phyloP scores from a whole-genome alignment of 331 rosid genomes.

The Quercus tomentella region DNA sequence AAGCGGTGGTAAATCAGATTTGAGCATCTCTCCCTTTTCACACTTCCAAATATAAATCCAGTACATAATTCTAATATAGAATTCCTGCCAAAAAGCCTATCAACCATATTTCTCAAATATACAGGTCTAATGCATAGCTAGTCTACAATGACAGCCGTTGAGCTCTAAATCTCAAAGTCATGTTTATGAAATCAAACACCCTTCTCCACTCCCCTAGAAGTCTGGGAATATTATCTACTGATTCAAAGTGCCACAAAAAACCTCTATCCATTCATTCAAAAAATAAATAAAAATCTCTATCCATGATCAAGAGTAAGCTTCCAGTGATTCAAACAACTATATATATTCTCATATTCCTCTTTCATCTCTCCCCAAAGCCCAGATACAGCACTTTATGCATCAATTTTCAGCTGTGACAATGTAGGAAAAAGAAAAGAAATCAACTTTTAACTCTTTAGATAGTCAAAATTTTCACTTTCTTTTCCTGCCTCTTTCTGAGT shows the following conservation, averaged over 20 bases:
- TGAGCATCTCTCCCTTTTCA: background rate
- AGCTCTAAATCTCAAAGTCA: background rate
- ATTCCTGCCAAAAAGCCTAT: background rate
- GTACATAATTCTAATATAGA: background rate
- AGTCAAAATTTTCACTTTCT: background rate
- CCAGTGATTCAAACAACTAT: background rate
- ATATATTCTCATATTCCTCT: background rate
- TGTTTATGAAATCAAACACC: background rate
- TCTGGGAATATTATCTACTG: background rate
- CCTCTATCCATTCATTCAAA: background rate
- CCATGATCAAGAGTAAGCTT: background rate
- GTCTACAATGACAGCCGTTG: background rate
- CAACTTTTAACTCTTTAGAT: background rate
- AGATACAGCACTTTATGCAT: background rate
- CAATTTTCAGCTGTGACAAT: background rate
- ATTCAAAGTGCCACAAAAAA: background rate
- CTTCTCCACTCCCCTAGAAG: background rate
- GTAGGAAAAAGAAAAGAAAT: background rate
- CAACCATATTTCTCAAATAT: background rate
- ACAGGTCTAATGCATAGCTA: background rate
- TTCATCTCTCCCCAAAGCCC: background rate
- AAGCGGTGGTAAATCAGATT: background rate
- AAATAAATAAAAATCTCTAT: background rate
- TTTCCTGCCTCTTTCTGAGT: background rate
- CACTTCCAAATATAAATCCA: background rate